These are phyloP conservation scores for Phlegmacium glaucopus DNA, from an alignment of 768 basidiomycete genomes.

Conservation along the genomic window DNA sequence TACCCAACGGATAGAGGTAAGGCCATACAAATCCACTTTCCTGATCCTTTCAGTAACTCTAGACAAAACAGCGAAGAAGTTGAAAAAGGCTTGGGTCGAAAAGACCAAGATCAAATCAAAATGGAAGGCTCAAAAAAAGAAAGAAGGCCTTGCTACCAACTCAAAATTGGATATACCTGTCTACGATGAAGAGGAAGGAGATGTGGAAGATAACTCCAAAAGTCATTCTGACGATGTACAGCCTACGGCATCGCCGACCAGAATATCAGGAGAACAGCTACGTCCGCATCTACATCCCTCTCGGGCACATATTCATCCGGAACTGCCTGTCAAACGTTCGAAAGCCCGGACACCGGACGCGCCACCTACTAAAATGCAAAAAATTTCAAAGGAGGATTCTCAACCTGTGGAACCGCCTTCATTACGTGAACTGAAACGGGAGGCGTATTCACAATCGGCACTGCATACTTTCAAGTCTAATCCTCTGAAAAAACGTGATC, in stretches of 20 bases:
- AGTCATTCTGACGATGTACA: not conserved
- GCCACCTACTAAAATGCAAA: conserved; percentile 14
- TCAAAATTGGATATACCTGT: conserved; percentile 16
- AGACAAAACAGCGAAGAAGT: conserved; percentile 57
- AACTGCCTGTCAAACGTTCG: conserved; percentile 14
- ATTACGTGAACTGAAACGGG: conserved; percentile 56
- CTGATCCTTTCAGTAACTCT: not conserved
- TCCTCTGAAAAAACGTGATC: conserved; percentile 28
- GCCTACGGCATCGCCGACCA: not conserved
- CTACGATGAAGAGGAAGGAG: conserved; percentile 15
- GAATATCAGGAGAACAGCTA: not conserved
- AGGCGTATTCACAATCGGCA: conserved; percentile 59
- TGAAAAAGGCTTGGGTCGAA: conserved; percentile 80
- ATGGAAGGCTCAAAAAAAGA: conserved; percentile 72
- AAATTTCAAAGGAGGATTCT: conserved; percentile 12
- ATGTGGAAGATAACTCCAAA: conserved; percentile 7
- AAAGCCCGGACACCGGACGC: conserved; percentile 5
- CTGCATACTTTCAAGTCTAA: conserved; percentile 57
- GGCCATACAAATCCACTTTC: conserved; percentile 6
- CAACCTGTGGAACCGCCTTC: conserved; percentile 29
- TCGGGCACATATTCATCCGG: conserved; percentile 25
- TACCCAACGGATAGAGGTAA: conserved; percentile 61
- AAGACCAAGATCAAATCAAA: conserved; percentile 72
- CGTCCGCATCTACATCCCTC: conserved; percentile 20
- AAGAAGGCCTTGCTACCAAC: conserved; percentile 25